Conservation (phyloP, 2,329 filamentous ascomycete genomes). For the Exophiala sp. region DNA sequence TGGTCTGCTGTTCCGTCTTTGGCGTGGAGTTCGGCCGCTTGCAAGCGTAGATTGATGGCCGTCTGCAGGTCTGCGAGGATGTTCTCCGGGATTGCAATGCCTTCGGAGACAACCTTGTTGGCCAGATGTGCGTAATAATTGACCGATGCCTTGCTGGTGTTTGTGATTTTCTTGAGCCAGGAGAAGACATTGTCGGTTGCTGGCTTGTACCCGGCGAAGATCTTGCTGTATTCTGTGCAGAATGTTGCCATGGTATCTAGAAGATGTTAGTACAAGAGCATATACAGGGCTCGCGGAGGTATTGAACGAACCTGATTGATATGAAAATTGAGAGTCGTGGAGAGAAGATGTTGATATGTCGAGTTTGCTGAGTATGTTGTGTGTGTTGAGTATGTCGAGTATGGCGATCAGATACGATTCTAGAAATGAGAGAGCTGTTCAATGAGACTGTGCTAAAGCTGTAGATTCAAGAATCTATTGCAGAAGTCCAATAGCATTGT, state of each 20-base stretch:
- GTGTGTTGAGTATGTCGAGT: no score
- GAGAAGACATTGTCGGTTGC: constrained; percentile 25
- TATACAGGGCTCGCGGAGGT: not conserved
- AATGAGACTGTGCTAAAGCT: no score
- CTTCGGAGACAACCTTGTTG: not conserved
- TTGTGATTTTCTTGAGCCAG: constrained; percentile 6
- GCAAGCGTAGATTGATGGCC: constrained; percentile 6
- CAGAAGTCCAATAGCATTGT: no score
- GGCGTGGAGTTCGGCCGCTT: not conserved
- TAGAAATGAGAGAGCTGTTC: no score
- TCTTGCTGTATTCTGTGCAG: constrained; percentile 40
- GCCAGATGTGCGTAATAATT: constrained; percentile 9
- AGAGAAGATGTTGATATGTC: no score
- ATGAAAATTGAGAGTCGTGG: not conserved
- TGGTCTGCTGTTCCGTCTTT: constrained; percentile 1
- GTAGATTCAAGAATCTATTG: no score
- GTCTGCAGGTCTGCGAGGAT: constrained; percentile 9
- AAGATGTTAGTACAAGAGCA: not conserved
- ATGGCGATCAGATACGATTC: no score
- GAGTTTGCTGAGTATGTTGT: no score
- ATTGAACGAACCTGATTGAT: not conserved
- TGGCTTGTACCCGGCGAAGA: constrained; percentile 40
- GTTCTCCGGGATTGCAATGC: constrained; percentile 12
- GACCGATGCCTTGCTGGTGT: constrained; percentile 1
- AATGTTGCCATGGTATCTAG: constrained; percentile 30